These are phyloP conservation scores for Castanea mollissima DNA, from an alignment of 306 rosid species.

Conservation along the genomic window DNA sequence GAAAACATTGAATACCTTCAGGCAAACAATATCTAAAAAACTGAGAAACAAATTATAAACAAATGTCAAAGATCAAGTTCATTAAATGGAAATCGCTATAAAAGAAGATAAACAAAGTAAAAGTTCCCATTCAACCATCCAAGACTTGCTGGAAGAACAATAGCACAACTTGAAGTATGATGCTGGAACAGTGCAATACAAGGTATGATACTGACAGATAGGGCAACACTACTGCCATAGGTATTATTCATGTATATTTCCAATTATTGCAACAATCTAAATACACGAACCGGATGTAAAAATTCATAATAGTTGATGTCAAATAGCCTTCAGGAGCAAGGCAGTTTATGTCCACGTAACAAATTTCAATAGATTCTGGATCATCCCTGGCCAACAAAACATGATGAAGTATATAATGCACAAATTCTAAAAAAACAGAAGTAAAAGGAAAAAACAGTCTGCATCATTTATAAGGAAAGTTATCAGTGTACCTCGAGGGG, in stretches of 20 bases:
- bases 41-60: not conserved
- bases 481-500: slow-evolving; percentile 71
- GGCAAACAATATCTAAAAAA: not conserved
- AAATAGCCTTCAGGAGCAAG: slow-evolving; percentile 78
- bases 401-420: slow-evolving; percentile 17
- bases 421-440: slow-evolving; percentile 1
- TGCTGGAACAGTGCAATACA: not conserved
- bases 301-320: slow-evolving; percentile 88
- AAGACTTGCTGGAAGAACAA: not conserved
- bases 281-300: slow-evolving; percentile 72
- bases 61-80: not conserved
- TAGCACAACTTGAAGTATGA: not conserved
- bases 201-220: too few species aligned
- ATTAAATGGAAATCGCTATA: not conserved
- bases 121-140: not conserved
- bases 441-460: slow-evolving; percentile 12
- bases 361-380: slow-evolving; percentile 77
- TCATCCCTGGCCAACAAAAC: slow-evolving; percentile 68
- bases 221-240: not conserved
- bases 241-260: not conserved
- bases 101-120: not conserved
- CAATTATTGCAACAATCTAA: not conserved
- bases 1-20: not conserved
- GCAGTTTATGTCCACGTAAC: slow-evolving; percentile 63
- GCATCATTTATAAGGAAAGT: slow-evolving; percentile 7